phyloP scores from a whole-genome alignment of 2,329 filamentous ascomycete species.

The Pseudogymnoascus sp. region DNA sequence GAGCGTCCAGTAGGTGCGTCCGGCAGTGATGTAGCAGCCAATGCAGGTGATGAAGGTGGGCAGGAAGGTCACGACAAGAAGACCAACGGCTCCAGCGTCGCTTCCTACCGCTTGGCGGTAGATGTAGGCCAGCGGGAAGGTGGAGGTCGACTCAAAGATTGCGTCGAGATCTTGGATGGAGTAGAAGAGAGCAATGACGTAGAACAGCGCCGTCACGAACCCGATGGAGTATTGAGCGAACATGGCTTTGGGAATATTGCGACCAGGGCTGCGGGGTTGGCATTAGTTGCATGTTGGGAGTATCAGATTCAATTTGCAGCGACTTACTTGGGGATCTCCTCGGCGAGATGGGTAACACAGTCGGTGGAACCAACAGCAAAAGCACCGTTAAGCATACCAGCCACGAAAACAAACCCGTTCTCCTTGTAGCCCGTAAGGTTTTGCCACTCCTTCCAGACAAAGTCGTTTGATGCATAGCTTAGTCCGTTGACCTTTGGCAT shows the following conservation, averaged over 20 bases:
- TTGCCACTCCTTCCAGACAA: conserved; percentile 35
- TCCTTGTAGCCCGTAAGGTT: conserved; percentile 35
- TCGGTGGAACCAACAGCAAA: conserved; percentile 58
- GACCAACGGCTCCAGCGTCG: conserved; percentile 38
- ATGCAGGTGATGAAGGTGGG: conserved; percentile 41
- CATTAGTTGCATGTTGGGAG: background rate
- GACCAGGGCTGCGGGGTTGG: conserved; percentile 25
- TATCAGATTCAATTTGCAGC: background rate
- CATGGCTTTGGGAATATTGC: conserved; percentile 44
- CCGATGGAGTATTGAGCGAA: conserved; percentile 39
- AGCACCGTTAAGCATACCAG: conserved; percentile 55
- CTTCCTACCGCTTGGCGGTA: conserved; percentile 49
- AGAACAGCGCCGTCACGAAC: conserved; percentile 41
- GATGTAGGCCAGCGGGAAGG: conserved; percentile 55
- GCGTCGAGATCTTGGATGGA: conserved; percentile 44
- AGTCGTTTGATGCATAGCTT: conserved; percentile 30
- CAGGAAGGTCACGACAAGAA: conserved; percentile 44
- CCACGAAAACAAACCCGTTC: conserved; percentile 46
- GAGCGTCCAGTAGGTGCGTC: conserved; percentile 51
- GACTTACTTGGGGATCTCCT: conserved; percentile 44
- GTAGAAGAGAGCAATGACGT: conserved; percentile 47
- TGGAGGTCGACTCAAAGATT: conserved; percentile 37
- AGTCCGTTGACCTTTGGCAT: conserved; percentile 39
- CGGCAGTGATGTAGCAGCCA: conserved; percentile 48
- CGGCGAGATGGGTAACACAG: conserved; percentile 51